Evolutionary conservation across 176 grass and related monocot species (phyloP), one percentile per base, ranked within the genome.

Genomic region (Carex parvula): DNA sequence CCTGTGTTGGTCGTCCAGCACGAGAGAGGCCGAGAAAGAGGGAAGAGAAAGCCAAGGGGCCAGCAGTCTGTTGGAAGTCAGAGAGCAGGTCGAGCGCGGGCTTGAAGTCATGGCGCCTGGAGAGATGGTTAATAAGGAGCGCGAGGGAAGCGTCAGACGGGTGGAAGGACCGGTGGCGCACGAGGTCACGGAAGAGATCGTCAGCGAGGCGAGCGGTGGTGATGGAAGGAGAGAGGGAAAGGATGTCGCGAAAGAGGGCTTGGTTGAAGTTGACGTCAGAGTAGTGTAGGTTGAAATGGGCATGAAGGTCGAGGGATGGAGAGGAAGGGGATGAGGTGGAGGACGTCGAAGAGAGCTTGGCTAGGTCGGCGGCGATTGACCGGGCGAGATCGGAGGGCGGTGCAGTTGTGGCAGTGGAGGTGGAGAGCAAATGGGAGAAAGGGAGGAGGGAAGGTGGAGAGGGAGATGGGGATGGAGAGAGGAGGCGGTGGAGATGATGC

Each of bases 251-350:
- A 77, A 99, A 89, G 75, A 99, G 89, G 0, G 82, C 75, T 64
- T 88, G 91, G 85, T 89, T 92, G 80, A 92, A 94, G 77, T 85
- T 81, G 54, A 99, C 91, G 66, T 99, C 93, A 48, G 96, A 99
- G 89, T 91, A 94, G 42, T 99, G 93, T 60, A 99, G 96, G 44
- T 90, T 86, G 83, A 99, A 90, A 84, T 99, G 89, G 62, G 93
- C 64, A 11, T 89, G 84, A 54, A 92, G 75, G 74, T 90, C 88
- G 18, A 93, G 88, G 83, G 79, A 61, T 44, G 83, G 60, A 3
- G 89, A 67, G 37, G 91, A 82, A 50, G 89, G 88, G 64, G 85
- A 59, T 58, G 90, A 73, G 58, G 80, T 50, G 81, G 91, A 44
- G 42, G 42, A 1, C 1, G 37, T 39, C 37, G 42, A 44, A 8